phyloP scores from a whole-genome alignment of 1,284 basidiomycete genomes.

The Xanthoconium separans region DNA sequence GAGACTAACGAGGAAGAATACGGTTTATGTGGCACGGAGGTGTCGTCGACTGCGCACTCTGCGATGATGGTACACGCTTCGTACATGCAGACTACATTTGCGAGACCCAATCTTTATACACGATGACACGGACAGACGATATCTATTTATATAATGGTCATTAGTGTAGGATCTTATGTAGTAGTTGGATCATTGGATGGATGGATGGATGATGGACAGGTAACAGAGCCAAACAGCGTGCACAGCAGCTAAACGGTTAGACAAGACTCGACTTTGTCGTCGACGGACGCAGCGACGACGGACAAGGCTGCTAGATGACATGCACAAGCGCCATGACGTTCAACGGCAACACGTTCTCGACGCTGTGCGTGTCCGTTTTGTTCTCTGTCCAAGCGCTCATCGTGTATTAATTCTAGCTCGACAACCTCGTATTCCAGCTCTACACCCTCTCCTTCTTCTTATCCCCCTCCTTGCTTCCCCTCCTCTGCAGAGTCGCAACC shows the following conservation, averaged over 20 bases:
- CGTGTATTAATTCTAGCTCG: conserved; percentile 46
- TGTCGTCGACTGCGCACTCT: conserved; percentile 30
- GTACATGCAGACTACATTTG: conserved; percentile 24
- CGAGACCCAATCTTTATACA: conserved; percentile 5
- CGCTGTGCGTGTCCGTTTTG: conserved; percentile 50
- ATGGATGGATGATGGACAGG: neutral
- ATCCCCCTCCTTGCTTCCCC: conserved; percentile 60
- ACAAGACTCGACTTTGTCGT: neutral
- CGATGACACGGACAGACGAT: conserved; percentile 9
- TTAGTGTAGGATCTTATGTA: too few species aligned
- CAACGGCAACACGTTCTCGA: conserved; percentile 75
- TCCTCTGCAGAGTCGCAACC: conserved; percentile 50
- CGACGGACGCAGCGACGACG: conserved; percentile 18
- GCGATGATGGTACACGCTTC: conserved; percentile 31
- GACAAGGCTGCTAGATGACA: conserved; percentile 50
- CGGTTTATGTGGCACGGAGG: conserved; percentile 16
- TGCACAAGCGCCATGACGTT: conserved; percentile 68
- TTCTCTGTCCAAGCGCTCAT: conserved; percentile 17
- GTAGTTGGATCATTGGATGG: neutral
- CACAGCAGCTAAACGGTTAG: too few species aligned
- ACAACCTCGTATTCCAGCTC: conserved; percentile 67
- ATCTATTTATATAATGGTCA: neutral
- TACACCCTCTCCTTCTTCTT: conserved; percentile 73
- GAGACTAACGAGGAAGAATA: conserved; percentile 14
- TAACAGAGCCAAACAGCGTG: conserved; percentile 28